Evolutionary conservation across 345 rosid genomes (phyloP), one percentile per base, ranked within the genome.

Genomic region (Excoecaria agallocha): DNA sequence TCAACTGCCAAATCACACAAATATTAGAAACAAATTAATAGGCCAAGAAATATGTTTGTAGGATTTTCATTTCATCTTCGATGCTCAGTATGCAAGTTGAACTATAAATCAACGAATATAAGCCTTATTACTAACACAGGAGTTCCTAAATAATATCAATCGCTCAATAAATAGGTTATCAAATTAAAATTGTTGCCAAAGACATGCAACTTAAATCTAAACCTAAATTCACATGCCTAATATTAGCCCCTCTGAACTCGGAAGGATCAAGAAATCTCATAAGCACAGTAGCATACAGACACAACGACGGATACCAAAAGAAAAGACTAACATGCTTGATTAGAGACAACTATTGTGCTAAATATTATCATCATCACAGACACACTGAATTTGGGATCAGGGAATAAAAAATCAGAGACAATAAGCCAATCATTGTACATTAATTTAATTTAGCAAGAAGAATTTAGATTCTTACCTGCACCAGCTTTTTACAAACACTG

Each of bases 401-500:
- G 41, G 6, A 43, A n/a, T 5, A 41, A 54, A 56, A 41, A 41
- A 22, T 39, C 51, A 9, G 12, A 12, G 17, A 70, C 35, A 38
- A 70, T 55, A 43, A 15, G 41, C 3, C 56, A 2, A 10, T 48
- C 16, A 15, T 50, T 69, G 45, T 41, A 50, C 68, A 41, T 41
- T 8, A 4, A 48, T 48, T 41, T 8, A 4, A 48, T 48, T 56
- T 9, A 67, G 16, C 4, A 12, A 6, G 68, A 17, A 10, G 12
- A 61, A 30, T 30, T 45, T 17, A 16, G 0, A 52, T 52, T 55
- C 75, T 78, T 70, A 94, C 98, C 89, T 91, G 93, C 61, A 89
- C 97, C 49, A 94, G 91, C 83, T 87, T 89, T 85, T 92, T 87
- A 85, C 98, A 94, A 77, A 94, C 80, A 75, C 88, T 87, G 89